Evolutionary conservation across 179 eudicot genomes (phyloP).

Genomic region (Carnegiea gigantea): DNA sequence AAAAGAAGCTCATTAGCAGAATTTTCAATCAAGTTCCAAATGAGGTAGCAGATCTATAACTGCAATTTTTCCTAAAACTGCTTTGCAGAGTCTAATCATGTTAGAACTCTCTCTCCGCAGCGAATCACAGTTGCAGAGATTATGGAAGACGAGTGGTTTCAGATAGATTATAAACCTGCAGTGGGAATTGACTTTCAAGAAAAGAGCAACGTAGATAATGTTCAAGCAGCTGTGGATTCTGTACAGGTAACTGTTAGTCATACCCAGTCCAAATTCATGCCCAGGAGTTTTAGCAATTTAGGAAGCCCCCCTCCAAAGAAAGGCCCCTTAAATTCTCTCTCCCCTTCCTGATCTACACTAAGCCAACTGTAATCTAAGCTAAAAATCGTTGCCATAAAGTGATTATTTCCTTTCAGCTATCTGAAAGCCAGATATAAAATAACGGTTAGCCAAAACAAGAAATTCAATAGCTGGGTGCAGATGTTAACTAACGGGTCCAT

Average conservation of each 20-base stretch:
- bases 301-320: too few relatives aligned
- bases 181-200: slow-evolving; percentile 31
- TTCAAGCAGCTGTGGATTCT: slow-evolving; percentile 32
- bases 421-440: slow-evolving; percentile 21
- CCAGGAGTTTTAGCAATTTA: not conserved
- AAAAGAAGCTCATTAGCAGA: slow-evolving; percentile 44
- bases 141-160: slow-evolving; percentile 55
- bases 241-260: slow-evolving; percentile 34
- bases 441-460: slow-evolving; percentile 4
- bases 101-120: slow-evolving; percentile 32
- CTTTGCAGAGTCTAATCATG: not conserved
- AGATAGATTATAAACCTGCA: slow-evolving; percentile 45
- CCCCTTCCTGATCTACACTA: not conserved
- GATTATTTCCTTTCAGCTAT: not conserved
- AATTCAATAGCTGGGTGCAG: not conserved
- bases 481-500: not conserved
- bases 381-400: not conserved
- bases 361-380: not conserved
- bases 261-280: not conserved
- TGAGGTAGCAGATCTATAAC: slow-evolving; percentile 31
- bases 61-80: not conserved
- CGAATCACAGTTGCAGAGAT: slow-evolving; percentile 50
- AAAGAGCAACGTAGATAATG: slow-evolving; percentile 29
- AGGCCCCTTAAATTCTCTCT: not conserved
- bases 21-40: slow-evolving; percentile 39